A percentile compares a stretch with the other conserved stretches of the same genome.
Conservation (phyloP, 768 basidiomycete species). For the Leccinum incarnatum region DNA sequence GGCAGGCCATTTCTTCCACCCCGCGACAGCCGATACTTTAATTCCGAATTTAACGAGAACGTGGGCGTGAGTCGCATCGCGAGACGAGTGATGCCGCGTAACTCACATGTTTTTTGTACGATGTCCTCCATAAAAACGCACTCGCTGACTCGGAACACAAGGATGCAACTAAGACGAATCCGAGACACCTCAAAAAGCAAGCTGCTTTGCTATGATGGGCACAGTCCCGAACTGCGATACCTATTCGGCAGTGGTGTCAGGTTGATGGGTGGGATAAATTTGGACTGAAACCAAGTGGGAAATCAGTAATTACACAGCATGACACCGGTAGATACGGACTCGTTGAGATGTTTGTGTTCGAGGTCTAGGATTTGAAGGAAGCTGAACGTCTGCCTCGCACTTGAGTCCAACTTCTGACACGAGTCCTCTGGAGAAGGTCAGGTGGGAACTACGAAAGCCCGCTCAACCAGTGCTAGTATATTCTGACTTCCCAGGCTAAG, state of each 20-base stretch:
- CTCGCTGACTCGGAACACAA: background rate
- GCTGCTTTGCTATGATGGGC: background rate
- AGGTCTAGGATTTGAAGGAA: background rate
- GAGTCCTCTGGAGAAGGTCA: background rate
- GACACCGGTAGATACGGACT: background rate
- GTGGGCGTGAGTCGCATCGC: background rate
- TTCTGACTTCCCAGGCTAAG: no score
- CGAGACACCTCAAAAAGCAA: background rate
- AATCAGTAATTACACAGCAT: background rate
- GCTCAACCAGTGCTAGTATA: background rate
- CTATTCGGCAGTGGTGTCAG: background rate
- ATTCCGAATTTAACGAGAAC: background rate
- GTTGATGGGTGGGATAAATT: background rate
- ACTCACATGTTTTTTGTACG: conserved; percentile 13
- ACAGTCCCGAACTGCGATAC: background rate
- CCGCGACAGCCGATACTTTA: conserved; percentile 8
- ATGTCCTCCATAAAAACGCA: conserved; percentile 7
- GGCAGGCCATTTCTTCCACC: conserved; percentile 20
- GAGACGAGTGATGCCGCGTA: no score
- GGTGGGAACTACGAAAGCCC: background rate
- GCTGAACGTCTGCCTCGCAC: background rate
- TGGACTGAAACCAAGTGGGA: background rate
- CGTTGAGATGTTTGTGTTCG: background rate
- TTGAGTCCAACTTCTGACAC: no score
- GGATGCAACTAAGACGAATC: background rate